These are phyloP conservation scores for Lasiodiplodia sp. DNA, from an alignment of 2,329 filamentous ascomycete genomes.

Conservation along the genomic window DNA sequence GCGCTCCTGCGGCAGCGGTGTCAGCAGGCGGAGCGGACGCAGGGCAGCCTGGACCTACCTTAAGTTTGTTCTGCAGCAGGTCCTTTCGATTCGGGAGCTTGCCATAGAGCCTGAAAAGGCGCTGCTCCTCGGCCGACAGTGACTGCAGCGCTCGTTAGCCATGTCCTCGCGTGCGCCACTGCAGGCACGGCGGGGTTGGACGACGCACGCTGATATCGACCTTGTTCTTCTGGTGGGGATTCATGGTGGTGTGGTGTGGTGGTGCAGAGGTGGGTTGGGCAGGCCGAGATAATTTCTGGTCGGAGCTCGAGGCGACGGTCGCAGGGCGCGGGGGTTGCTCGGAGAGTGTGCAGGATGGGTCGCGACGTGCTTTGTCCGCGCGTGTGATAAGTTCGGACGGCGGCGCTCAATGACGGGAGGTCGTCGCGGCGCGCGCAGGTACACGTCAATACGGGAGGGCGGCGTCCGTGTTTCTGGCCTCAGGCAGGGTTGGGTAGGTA, in stretches of 20 bases:
- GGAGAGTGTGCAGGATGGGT: conserved; percentile 1
- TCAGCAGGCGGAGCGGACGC: background rate
- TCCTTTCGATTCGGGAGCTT: conserved; percentile 97
- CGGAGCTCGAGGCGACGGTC: conserved; percentile 2
- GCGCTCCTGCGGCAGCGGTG: conserved; percentile 68
- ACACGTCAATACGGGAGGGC: conserved; percentile 29
- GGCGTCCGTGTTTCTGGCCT: conserved; percentile 39
- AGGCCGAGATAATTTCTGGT: conserved; percentile 9
- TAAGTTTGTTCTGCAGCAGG: conserved; percentile 96
- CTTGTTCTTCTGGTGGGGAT: conserved; percentile 98
- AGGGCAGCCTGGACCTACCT: conserved; percentile 58
- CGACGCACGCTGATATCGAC: conserved; percentile 87
- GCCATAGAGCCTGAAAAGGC: conserved; percentile 95
- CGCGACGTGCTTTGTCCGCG: conserved; percentile 28
- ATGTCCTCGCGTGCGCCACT: background rate
- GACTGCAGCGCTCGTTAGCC: conserved; percentile 63
- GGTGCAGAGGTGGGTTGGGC: conserved; percentile 6
- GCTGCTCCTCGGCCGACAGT: conserved; percentile 92
- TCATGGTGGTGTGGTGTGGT: conserved; percentile 65
- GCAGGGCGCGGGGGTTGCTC: conserved; percentile 19
- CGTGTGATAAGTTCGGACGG: conserved; percentile 5
- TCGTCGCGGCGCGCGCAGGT: conserved; percentile 22
- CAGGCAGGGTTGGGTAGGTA: conserved; percentile 37
- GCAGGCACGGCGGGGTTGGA: conserved; percentile 23
- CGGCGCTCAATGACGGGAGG: conserved; percentile 18